Conservation (phyloP, 2,329 filamentous ascomycete genomes). For the Aspergillus tamarii region DNA sequence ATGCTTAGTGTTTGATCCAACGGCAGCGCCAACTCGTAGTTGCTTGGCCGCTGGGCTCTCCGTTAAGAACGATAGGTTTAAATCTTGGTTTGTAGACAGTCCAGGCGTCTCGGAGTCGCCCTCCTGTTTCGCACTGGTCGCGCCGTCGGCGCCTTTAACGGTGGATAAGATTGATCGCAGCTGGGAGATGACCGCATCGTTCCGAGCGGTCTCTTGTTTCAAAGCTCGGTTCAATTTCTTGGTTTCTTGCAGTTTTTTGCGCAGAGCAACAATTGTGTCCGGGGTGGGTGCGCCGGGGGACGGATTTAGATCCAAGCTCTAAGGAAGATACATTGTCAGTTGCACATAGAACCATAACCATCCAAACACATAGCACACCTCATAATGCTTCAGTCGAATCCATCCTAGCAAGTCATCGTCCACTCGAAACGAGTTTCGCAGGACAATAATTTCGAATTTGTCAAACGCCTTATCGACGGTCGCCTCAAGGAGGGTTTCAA, state of each 20-base stretch:
- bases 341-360: background rate
- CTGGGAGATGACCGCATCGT: conserved; percentile 69
- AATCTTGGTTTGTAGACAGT: conserved; percentile 25
- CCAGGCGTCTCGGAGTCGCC: conserved; percentile 19
- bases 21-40: conserved; percentile 48
- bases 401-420: conserved; percentile 73
- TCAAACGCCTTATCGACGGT: conserved; percentile 85
- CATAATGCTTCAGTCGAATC: conserved; percentile 84
- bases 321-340: background rate
- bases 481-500: conserved; percentile 79
- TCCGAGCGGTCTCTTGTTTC: conserved; percentile 69
- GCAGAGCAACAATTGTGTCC: conserved; percentile 71
- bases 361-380: conserved; percentile 51
- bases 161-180: conserved; percentile 62
- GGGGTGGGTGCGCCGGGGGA: conserved; percentile 56
- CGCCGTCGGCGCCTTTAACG: conserved; percentile 20
- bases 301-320: conserved; percentile 43
- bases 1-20: conserved; percentile 38
- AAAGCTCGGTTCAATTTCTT: conserved; percentile 73
- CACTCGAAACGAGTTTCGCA: conserved; percentile 81
- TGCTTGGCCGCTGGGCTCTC: conserved; percentile 51
- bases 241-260: conserved; percentile 77
- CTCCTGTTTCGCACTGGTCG: conserved; percentile 21
- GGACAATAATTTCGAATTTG: conserved; percentile 83
- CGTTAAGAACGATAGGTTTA: conserved; percentile 61